Evolutionary conservation across 2,329 filamentous ascomycete species (phyloP), one percentile per base, ranked within the genome.

Genomic region (Moelleriella libera): DNA sequence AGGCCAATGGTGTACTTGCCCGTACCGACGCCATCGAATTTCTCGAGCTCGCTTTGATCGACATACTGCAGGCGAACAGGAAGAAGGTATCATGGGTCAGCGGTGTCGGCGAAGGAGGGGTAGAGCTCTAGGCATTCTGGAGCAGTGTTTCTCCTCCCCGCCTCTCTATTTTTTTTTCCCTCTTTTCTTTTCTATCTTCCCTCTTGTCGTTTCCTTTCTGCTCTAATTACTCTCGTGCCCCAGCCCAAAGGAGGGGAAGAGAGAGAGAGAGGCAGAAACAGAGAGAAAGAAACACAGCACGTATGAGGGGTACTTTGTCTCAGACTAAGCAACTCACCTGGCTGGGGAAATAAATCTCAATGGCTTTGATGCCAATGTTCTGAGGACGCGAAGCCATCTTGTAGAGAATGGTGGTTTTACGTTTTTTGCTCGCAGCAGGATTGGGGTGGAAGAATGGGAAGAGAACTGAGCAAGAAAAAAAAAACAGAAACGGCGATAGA

Each of bases 1-100:
- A 92, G 82, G 66, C 86, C 86, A 69, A 92, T 90, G 61, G 86
- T 92, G 75, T 92, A 92, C 71, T 92, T 92, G 56, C 86, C 86
- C 49, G 80, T 66, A 64, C 77, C 77, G 60, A 87, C 85, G 64
- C 85, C 85, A 78, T 92, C 86, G 69, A 88, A 87, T 69, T 87
- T 85, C 68, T 90, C 85, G 53, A 92, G 78, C 65, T 89, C 85
- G 49, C 72, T 66, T 70, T 92, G 86, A 63, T 89, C 83, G 59
- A 92, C 85, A 69, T 87, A 92, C 85, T 90, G 55, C 45, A 58
- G 29, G n/a, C 29, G 47, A 45, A 37, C 7, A 48, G 48, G 34
- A 39, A 30, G 29, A 44, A 48, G 39, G 29, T 5, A 30, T 40
- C 47, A 49, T 45, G 49, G 54, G 52, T 60, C 50, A 60, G 58